A percentile compares a stretch with the other conserved stretches of the same genome.
These are phyloP conservation scores for Komagataella phaffii DNA, from an alignment of 805 yeast species.

Conservation along the genomic window DNA sequence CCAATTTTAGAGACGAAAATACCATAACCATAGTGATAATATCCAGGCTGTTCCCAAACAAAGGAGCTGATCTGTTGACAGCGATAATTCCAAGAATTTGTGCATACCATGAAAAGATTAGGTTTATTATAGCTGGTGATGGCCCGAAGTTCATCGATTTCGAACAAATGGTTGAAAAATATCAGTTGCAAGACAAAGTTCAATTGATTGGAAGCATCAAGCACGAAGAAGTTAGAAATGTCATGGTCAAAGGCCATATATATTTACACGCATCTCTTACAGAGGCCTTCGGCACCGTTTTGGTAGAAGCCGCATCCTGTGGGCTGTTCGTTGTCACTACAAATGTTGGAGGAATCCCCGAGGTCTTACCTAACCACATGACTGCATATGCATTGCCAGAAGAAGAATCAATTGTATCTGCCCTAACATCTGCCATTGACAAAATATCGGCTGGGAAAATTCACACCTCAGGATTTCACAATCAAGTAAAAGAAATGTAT, in stretches of 20 bases:
- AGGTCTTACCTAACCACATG: slow-evolving; percentile 88
- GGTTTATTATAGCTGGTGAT: slow-evolving; percentile 86
- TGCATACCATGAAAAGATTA: slow-evolving; percentile 41
- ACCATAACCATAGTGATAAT: slow-evolving; percentile 77
- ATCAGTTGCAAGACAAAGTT: slow-evolving; percentile 78
- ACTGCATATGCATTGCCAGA: slow-evolving; percentile 84
- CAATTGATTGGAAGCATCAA: slow-evolving; percentile 74
- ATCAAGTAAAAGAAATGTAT: slow-evolving; percentile 68
- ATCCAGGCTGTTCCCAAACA: slow-evolving; percentile 86
- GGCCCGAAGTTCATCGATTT: slow-evolving; percentile 92
- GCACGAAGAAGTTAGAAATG: slow-evolving; percentile 87
- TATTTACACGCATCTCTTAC: slow-evolving; percentile 89
- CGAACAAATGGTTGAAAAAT: slow-evolving; percentile 88
- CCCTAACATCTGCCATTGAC: slow-evolving; percentile 59
- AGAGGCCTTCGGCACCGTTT: slow-evolving; percentile 95
- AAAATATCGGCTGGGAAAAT: slow-evolving; percentile 41
- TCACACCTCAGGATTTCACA: slow-evolving; percentile 68
- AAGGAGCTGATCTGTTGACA: slow-evolving; percentile 83
- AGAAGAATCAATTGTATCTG: slow-evolving; percentile 65
- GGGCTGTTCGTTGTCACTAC: slow-evolving; percentile 91
- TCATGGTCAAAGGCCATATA: slow-evolving; percentile 88
- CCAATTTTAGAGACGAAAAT: slow-evolving; percentile 10
- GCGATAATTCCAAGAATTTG: slow-evolving; percentile 83
- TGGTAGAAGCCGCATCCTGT: slow-evolving; percentile 96
- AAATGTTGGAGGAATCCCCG: slow-evolving; percentile 95